Evolutionary conservation across 305 asterid species (phyloP).

Genomic region (Stenogyne calaminthoides): DNA sequence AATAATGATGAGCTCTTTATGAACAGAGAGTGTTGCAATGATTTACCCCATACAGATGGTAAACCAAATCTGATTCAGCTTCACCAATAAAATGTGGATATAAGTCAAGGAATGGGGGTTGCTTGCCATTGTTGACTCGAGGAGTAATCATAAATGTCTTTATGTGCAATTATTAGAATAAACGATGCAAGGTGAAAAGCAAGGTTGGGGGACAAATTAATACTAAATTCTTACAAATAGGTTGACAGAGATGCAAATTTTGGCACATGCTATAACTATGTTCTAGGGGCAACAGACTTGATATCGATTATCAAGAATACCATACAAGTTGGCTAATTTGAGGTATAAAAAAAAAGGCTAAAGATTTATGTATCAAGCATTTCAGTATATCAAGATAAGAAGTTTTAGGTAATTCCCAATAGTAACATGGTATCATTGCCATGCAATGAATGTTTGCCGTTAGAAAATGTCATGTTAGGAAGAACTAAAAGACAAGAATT

Average conservation of each 20-base stretch:
- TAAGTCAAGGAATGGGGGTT: not conserved
- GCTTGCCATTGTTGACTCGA: not conserved
- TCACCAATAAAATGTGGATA: constrained; percentile 2
- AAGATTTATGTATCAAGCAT: not conserved
- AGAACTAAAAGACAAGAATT: constrained; percentile 9
- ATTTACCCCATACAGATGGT: not conserved
- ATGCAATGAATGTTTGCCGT: not conserved
- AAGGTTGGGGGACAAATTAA: not conserved
- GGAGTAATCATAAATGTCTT: constrained; percentile 4
- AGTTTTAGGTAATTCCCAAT: not conserved
- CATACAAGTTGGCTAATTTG: constrained; percentile 1
- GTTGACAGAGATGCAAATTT: constrained; percentile 4
- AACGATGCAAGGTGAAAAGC: not conserved
- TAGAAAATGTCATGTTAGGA: constrained; percentile 5
- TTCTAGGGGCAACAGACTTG: not conserved
- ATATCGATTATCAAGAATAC: not conserved
- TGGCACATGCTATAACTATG: not conserved
- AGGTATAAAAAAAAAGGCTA: not conserved
- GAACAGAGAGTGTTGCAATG: not conserved
- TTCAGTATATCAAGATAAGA: not conserved
- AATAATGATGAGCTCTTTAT: not conserved
- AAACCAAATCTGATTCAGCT: constrained; percentile 16
- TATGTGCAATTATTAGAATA: not conserved
- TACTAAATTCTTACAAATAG: not conserved
- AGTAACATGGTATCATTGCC: constrained; percentile 10